Evolutionary conservation across 139 green algal genomes (phyloP), one percentile per base, ranked within the genome.

Genomic region (Chlorella sp.): DNA sequence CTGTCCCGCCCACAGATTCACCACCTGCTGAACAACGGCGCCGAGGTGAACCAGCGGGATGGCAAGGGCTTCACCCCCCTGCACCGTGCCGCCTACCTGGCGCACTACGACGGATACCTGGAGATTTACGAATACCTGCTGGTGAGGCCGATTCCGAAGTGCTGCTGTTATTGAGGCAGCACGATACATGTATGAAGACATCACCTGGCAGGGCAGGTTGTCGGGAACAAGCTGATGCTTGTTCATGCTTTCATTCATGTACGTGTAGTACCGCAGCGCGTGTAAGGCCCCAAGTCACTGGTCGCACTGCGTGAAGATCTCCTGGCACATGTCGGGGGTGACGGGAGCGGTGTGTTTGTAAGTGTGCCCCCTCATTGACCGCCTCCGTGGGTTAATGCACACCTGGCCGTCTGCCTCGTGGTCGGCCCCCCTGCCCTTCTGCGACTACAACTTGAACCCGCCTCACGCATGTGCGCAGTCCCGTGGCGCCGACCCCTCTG

Each of bases 61-160:
- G 83, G 92, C 3, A 95, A 94, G 30, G 97, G 97, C 7, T 96
- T 97, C 60, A 99, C 97, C 0, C 96, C 97, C 0, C 94, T 99
- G 75, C 97, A 99, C 92, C 93, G 97, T 21, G 97, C 97, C 16
- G 97, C 97, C 2, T 95, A 97, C 88, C 94, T 99, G 89, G 94
- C 96, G 2, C 97, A 99, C 83, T 95, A 97, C 84, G 95, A 98
- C 15, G 97, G 97, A 1, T 99, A 99, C 92, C 85, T 98, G 68
- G 97, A 99, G 89, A 95, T 99, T 9, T 99, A 99, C 90, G 97
- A 99, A 93, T 98, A 97, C 85, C 93, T 99, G 81, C 95, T 99
- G 94, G 96, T 97, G 85, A 22, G 34, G 92, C 40, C 3, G 57
- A 5, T 16, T 7, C 16, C 21, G 57, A 15, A 0, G 48, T 40